Conservation (phyloP, 2,329 filamentous ascomycete species). For the Blumeria graminis region DNA sequence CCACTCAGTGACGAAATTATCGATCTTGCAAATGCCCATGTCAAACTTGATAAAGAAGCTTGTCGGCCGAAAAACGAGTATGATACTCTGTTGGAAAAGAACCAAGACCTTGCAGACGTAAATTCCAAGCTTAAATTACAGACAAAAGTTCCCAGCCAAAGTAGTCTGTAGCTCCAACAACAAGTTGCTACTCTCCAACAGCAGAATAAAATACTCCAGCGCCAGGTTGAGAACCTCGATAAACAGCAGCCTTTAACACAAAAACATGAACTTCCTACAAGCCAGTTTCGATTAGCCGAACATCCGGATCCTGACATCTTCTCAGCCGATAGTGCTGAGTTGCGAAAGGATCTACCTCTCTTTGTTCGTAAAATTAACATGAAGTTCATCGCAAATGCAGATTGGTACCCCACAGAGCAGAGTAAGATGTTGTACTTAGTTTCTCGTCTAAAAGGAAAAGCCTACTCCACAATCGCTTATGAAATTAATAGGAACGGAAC, state of each 20-base stretch:
- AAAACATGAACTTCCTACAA: background rate
- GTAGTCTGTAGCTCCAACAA: background rate
- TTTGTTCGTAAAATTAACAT: background rate
- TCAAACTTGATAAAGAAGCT: background rate
- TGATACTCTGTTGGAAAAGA: background rate
- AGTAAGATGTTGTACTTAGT: background rate
- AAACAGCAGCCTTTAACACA: background rate
- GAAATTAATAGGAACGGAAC: background rate
- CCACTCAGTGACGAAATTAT: background rate
- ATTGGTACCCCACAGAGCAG: background rate
- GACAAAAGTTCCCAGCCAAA: background rate
- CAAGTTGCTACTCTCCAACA: no score
- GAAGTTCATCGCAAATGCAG: background rate
- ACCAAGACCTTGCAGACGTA: background rate
- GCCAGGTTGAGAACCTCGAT: background rate
- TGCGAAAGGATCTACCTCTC: background rate
- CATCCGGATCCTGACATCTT: background rate
- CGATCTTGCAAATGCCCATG: background rate
- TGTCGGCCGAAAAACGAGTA: background rate
- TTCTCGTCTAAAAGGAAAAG: background rate
- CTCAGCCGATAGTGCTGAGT: background rate
- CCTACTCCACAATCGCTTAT: background rate
- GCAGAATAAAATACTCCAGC: background rate
- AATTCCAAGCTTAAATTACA: background rate
- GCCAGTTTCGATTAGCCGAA: background rate